phyloP scores from a whole-genome alignment of 352 stramenopile genomes.

The Peronospora destructor region DNA sequence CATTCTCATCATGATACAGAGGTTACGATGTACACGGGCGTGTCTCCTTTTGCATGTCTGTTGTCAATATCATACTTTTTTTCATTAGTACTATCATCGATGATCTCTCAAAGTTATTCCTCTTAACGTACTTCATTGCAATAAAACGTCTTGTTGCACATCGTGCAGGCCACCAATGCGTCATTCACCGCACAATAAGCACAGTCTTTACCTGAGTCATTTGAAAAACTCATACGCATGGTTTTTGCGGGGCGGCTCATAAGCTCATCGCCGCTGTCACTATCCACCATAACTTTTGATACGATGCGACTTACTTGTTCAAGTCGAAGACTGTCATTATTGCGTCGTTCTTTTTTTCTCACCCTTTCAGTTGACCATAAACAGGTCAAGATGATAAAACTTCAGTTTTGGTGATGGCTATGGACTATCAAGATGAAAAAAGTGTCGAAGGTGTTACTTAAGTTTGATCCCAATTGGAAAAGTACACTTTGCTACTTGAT shows the following conservation, averaged over 20 bases:
- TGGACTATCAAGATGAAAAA: no score
- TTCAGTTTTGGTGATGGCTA: no score
- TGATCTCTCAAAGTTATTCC: constrained; percentile 3
- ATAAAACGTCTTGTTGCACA: constrained; percentile 61
- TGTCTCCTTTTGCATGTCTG: constrained; percentile 69
- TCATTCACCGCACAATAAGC: constrained; percentile 61
- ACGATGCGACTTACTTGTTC: constrained; percentile 6
- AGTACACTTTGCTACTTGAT: no score
- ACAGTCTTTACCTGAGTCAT: constrained; percentile 45
- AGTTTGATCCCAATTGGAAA: no score
- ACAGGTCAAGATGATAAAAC: no score
- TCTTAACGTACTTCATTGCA: constrained; percentile 53
- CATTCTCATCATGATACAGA: constrained; percentile 65
- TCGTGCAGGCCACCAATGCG: constrained; percentile 51
- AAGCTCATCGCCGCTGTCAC: constrained; percentile 85
- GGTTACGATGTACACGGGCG: constrained; percentile 56
- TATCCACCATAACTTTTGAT: constrained; percentile 43
- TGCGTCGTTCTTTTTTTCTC: constrained; percentile 5
- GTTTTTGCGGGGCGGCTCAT: constrained; percentile 60
- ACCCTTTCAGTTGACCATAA: no score
- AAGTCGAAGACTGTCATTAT: constrained; percentile 6
- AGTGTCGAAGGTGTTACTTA: no score
- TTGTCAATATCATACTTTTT: background rate
- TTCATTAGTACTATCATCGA: background rate
- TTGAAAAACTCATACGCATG: constrained; percentile 27